phyloP scores from a whole-genome alignment of 75 land plant species.

The Chamaecyparis obtusa region DNA sequence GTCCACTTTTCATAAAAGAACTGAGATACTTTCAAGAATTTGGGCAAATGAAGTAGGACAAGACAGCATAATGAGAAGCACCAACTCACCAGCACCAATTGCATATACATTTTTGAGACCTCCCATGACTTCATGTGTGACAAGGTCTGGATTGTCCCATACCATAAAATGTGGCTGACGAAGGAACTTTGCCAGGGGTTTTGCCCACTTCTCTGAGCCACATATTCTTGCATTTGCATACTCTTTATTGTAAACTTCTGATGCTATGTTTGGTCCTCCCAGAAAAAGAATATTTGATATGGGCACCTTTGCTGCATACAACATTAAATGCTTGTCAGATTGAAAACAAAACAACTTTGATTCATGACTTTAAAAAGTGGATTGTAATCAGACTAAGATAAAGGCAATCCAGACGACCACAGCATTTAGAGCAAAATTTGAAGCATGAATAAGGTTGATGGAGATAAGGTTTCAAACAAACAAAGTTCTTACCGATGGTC shows the following conservation, averaged over 20 bases:
- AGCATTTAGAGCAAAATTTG: no score
- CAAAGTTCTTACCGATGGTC: no score
- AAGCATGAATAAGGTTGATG: no score
- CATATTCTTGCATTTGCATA: conserved; percentile 99
- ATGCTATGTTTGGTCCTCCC: conserved; percentile 99
- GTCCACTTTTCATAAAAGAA: not conserved
- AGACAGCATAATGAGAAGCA: not conserved
- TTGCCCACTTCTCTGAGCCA: conserved; percentile 95
- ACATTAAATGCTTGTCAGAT: not conserved
- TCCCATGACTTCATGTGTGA: conserved; percentile 98
- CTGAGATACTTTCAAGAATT: not conserved
- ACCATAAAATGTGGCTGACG: conserved; percentile 97
- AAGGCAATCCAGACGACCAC: not conserved
- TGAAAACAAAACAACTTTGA: not conserved
- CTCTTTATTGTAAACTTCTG: conserved; percentile 95
- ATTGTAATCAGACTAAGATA: not conserved
- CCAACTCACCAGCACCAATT: conserved; percentile 88
- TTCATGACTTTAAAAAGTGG: not conserved
- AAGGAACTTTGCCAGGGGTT: conserved; percentile 84
- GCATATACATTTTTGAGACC: conserved; percentile 98
- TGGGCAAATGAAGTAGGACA: not conserved
- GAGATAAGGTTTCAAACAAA: no score
- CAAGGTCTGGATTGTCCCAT: conserved; percentile 95
- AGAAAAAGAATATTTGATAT: conserved; percentile 88
- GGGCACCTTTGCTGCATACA: conserved; percentile 74